Base-by-base conservation (phyloP, 2,329 filamentous ascomycete genomes). In the Ascochyta pisi region DNA sequence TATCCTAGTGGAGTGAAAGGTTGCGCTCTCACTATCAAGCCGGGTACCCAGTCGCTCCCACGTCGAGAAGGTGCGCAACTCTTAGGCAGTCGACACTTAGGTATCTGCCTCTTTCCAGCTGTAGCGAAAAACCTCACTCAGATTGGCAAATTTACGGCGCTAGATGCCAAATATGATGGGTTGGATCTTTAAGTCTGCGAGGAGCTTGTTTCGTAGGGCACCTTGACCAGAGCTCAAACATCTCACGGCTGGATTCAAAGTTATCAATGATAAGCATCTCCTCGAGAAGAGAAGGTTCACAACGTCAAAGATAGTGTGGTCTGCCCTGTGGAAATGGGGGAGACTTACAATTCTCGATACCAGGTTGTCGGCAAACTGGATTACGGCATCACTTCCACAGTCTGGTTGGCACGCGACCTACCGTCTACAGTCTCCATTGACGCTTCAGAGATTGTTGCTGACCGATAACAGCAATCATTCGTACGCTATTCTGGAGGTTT, bases 371-470 rank as follows among this genome's bases (percentile, higher is more conserved):
- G 56, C 41, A 62, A 64, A 39, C 54, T 62, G 13, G 54, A 54
- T 15, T 60, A 48, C 22, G 46, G 53, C 12, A 26, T 45, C n/a
- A 57, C 46, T 8, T 59, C 56, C 26, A 62, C 52, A 9, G 56
- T 64, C 19, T 64, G 61, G 59, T 46, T 62, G 35, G 59, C 56
- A 22, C 57, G 54, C 43, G 52, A 59, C 53, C 58, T 59, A 34
- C 44, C 34, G 57, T 51, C 45, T 53, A 48, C 57, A 3, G 16
- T 35, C 34, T 15, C 41, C 29, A 50, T 49, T 15, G 22, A 19
- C 13, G n/a, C 24, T 44, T 37, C 12, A 42, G 34, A 48, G 38
- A 46, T 44, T 12, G 19, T 24, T 52, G 42, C 19, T 50, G 22
- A 35, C 7, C 24, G 6, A 41, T 41, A 16, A 27, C 31, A 59